Base-by-base conservation (phyloP, 1,139 yeast genomes). In the Blastobotrys buckinghamii region DNA sequence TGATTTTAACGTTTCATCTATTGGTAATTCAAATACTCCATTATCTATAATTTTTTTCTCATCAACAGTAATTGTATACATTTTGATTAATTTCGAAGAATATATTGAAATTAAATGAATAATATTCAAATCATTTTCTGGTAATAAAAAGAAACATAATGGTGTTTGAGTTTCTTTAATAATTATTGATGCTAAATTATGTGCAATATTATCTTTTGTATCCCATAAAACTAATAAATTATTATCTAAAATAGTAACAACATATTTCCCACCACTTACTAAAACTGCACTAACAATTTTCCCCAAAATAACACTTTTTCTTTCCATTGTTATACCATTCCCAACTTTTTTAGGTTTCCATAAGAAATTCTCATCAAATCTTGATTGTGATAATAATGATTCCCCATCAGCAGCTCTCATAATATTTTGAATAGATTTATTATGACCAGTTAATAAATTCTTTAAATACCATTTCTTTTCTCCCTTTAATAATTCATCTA, bases 381-480 rank as follows among this genome's bases (percentile, higher is more conserved):
- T 51, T 38, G 62, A 58, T 38, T 59, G 61, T 1, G 84, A 75
- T n/a, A 81, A 61, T 50, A 81, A 61, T 0, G 82, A 74, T 26
- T 72, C 70, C 24, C 88, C 88, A 58, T 79, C 78, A 5, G 76
- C 66, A 1, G 95, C 83, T 58, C 89, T 78, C 16, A 78, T 69
- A 1, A 90, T 65, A 48, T 74, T 75, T 55, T 79, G 78, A 19
- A 90, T 81, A 0, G 96, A 84, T 61, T 88, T 89, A 47, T 81
- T 76, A 59, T 88, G 96, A 0, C 97, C 97, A 6, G 94, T 89
- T 50, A 82, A 77, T 58, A 84, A 53, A 13, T 55, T 49, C 20
- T 49, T 42, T 38, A 43, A 47, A 36, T 29, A 27, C 47, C 43
- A 55, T 15, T 22, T 38, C 24, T 39, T 29, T 8, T 27, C 29